A percentile compares a stretch with the other conserved stretches of the same genome.
Evolutionary conservation across 2,329 filamentous ascomycete genomes (phyloP).

Genomic region (Thermothelomyces thermophilus): DNA sequence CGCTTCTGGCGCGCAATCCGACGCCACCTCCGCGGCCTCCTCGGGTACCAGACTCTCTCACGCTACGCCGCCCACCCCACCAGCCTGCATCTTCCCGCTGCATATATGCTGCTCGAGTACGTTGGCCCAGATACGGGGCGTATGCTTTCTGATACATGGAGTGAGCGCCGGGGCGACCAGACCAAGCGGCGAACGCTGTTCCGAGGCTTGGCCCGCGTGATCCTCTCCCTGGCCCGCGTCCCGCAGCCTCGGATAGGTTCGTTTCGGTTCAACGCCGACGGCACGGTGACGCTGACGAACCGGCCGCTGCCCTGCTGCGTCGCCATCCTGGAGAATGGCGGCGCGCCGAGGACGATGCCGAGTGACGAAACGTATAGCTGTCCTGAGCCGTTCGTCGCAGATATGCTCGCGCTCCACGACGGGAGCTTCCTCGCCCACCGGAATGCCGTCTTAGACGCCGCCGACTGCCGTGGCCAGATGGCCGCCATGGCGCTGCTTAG

Average conservation of each 20-base stretch:
- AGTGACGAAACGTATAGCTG: conserved; percentile 28
- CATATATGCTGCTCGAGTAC: conserved; percentile 28
- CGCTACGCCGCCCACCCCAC: conserved; percentile 7
- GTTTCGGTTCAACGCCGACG: conserved; percentile 26
- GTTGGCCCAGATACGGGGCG: conserved; percentile 22
- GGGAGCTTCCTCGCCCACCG: conserved; percentile 1
- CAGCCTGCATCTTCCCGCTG: conserved; percentile 3
- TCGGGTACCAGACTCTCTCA: conserved; percentile 9
- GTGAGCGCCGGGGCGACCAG: conserved; percentile 16
- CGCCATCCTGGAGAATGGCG: conserved; percentile 31
- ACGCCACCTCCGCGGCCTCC: neutral
- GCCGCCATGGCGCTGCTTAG: conserved; percentile 1
- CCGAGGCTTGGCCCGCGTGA: conserved; percentile 26
- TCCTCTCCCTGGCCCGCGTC: conserved; percentile 29
- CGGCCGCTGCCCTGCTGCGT: conserved; percentile 31
- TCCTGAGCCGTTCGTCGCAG: conserved; percentile 26
- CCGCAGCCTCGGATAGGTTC: conserved; percentile 27
- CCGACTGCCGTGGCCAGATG: conserved; percentile 6
- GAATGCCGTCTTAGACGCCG: neutral
- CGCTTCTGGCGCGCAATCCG: conserved; percentile 4
- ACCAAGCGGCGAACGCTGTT: conserved; percentile 27
- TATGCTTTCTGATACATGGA: conserved; percentile 28
- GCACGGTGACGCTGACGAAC: conserved; percentile 30
- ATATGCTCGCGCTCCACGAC: conserved; percentile 26
- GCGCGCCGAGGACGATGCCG: conserved; percentile 28